A percentile compares a stretch with the other conserved stretches of the same genome.
Conservation (phyloP, 768 basidiomycete species). For the Mycena haematopus region DNA sequence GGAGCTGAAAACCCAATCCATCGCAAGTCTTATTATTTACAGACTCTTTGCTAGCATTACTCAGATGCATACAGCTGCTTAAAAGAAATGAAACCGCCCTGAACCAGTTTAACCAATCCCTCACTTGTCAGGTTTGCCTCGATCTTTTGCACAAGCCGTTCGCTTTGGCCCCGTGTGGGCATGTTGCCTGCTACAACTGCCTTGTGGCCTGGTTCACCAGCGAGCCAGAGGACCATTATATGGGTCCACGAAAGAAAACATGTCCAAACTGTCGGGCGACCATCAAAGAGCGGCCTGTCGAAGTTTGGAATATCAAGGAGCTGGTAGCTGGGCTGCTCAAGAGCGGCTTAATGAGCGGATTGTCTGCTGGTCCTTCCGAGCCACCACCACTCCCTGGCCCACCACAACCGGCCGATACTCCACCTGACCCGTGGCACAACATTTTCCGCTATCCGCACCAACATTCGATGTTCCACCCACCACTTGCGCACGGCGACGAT, state of each 20-base stretch:
- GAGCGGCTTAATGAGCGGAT: conserved; percentile 55
- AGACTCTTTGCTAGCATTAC: neutral
- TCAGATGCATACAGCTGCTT: conserved; percentile 46
- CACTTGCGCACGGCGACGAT: conserved; percentile 32
- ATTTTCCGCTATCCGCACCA: conserved; percentile 55
- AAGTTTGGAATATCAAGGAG: conserved; percentile 74
- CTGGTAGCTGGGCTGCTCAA: conserved; percentile 60
- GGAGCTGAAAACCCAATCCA: conserved; percentile 48
- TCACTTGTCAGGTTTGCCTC: conserved; percentile 82
- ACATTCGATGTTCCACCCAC: conserved; percentile 31
- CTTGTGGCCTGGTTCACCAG: conserved; percentile 80
- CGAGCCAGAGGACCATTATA: conserved; percentile 50
- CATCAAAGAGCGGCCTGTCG: conserved; percentile 66
- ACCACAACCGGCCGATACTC: conserved; percentile 27
- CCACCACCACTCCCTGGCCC: conserved; percentile 35
- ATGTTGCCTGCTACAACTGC: conserved; percentile 73
- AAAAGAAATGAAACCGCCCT: conserved; percentile 59
- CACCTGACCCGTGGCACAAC: conserved; percentile 67
- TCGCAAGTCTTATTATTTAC: conserved; percentile 40
- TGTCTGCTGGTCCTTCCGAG: conserved; percentile 33
- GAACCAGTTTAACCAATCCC: conserved; percentile 61
- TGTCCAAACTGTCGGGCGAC: conserved; percentile 78
- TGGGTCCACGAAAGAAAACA: conserved; percentile 60
- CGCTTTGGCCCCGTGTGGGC: conserved; percentile 78
- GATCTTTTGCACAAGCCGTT: conserved; percentile 77